Base-by-base conservation (phyloP, 2,329 filamentous ascomycete species). In the Sclerotinia borealis region DNA sequence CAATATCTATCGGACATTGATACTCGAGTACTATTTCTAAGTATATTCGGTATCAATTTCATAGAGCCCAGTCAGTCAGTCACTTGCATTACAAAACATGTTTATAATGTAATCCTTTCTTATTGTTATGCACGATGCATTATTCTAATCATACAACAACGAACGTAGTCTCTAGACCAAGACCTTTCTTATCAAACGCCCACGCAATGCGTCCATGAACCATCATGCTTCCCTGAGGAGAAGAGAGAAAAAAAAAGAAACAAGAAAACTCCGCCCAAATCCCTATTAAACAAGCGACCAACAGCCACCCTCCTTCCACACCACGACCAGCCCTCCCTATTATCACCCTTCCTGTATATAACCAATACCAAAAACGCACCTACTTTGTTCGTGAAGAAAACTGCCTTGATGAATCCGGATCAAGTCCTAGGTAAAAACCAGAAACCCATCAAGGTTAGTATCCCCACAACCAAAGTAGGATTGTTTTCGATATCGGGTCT, bases 401-500 rank as follows among this genome's bases (percentile, higher is more conserved):
- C 25, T 45, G n/a, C 29, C 39, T 45, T 58, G 39, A 58, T 13
- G 39, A 34, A 45, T 58, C 54, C 54, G 29, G 54, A 58, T 36
- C 29, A 58, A 45, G 54, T 58, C 54, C 54, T 58, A 19, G 39
- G 54, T 45, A 43, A 58, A 56, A 58, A 36, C 39, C 39, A 45
- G 54, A 58, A n/a, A 58, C 27, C 29, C n/a, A 45, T 58, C 29
- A 58, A 58, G n/a, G n/a, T 29, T n/a, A 58, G 54, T 45, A n/a
- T 29, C 9, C 27, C 19, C 27, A 58, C 11, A 36, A 34, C 2
- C n/a, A 22, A 34, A 19, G 29, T 1, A 45, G n/a, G 8, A 7
- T 8, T 17, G 13, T 58, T 58, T 34, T 17, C 4, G 4, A 45
- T 19, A 43, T 45, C 39, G 13, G 9, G 25, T 19, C 45, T 19